A percentile compares a stretch with the other conserved stretches of the same genome.
Conservation (phyloP, 1,284 basidiomycete species). For the Pterulicium gracile region DNA sequence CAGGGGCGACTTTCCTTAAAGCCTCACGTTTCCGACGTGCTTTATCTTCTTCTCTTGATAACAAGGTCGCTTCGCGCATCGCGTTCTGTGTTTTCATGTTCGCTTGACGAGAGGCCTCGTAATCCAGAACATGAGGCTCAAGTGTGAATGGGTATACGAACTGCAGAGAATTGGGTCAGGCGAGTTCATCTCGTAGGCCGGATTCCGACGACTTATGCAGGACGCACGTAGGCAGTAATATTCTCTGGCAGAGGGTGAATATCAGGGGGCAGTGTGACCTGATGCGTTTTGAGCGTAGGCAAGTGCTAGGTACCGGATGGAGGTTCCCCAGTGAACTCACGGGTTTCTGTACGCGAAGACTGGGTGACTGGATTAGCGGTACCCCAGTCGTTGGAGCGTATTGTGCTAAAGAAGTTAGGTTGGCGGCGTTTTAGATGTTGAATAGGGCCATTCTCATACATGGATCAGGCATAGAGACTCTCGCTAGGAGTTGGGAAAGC, state of each 20-base stretch:
- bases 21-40: slow-evolving; percentile 69
- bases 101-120: slow-evolving; percentile 57
- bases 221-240: slow-evolving; percentile 74
- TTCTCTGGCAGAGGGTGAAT: slow-evolving; percentile 88
- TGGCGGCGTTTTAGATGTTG: not conserved
- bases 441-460: slow-evolving; percentile 1
- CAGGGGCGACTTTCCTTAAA: slow-evolving; percentile 61
- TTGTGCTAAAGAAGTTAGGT: slow-evolving; percentile 1
- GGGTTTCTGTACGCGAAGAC: slow-evolving; percentile 1
- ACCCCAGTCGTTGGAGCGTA: not conserved
- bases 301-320: not conserved
- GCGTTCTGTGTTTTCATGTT: slow-evolving; percentile 56
- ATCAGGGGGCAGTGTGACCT: slow-evolving; percentile 80
- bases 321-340: not conserved
- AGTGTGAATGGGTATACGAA: slow-evolving; percentile 92
- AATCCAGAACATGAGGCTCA: slow-evolving; percentile 71
- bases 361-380: slow-evolving; percentile 1
- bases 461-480: not conserved
- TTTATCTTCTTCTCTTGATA: slow-evolving; percentile 65
- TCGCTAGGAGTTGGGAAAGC: too few relatives aligned
- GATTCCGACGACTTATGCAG: too few relatives aligned
- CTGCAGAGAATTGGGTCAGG: slow-evolving; percentile 27
- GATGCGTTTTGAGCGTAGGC: not conserved
- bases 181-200: too few relatives aligned
- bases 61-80: slow-evolving; percentile 60